phyloP scores from a whole-genome alignment of 257 asterid genomes.

The Apocynum venetum region DNA sequence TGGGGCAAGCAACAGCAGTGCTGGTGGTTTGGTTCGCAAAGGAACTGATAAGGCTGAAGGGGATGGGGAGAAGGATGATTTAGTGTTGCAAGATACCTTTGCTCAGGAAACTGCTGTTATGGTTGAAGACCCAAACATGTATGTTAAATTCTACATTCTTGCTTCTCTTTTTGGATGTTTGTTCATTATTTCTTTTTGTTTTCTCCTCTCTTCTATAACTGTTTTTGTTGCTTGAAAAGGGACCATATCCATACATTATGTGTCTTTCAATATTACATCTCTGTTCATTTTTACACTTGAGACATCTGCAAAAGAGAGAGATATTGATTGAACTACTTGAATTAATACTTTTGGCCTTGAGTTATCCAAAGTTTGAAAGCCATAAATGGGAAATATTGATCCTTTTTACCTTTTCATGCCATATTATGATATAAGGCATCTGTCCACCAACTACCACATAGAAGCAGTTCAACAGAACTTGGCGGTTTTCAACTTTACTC shows the following conservation, averaged over 20 bases:
- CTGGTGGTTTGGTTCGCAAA: constrained; percentile 40
- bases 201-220: not conserved
- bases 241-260: not conserved
- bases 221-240: not conserved
- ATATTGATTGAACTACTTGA: not conserved
- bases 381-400: not conserved
- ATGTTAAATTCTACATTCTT: constrained; percentile 10
- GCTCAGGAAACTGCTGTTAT: constrained; percentile 98
- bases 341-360: not conserved
- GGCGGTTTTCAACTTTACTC: not conserved
- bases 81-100: constrained; percentile 96
- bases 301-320: not conserved
- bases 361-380: not conserved
- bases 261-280: not conserved
- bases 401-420: not conserved
- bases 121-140: constrained; percentile 98
- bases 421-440: not conserved
- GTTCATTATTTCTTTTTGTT: not conserved
- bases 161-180: not conserved
- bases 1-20: constrained; percentile 20
- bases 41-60: constrained; percentile 53
- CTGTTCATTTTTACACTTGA: not conserved
- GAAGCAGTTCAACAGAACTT: not conserved
- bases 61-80: constrained; percentile 85
- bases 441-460: not conserved